phyloP scores from a whole-genome alignment of 352 stramenopile species.

The Aphanomyces invadans region DNA sequence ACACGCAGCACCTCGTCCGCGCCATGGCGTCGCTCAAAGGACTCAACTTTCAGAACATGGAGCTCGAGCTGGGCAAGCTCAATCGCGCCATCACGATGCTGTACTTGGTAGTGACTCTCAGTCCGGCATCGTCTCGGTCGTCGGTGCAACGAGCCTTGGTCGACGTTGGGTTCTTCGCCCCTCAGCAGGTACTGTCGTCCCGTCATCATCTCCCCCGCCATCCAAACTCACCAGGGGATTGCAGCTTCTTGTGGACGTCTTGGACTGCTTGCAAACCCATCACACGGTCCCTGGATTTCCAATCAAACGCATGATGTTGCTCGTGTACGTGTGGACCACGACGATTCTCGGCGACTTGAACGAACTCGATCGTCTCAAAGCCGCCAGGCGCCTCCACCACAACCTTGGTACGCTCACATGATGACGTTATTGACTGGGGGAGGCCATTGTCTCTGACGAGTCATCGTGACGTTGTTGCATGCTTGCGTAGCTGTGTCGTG shows the following conservation, averaged over 20 bases:
- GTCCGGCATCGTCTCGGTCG: conserved; percentile 36
- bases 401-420: neutral
- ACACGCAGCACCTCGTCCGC: conserved; percentile 48
- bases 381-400: conserved; percentile 33
- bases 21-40: conserved; percentile 57
- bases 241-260: conserved; percentile 53
- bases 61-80: conserved; percentile 58
- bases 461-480: neutral
- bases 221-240: too few species aligned
- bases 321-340: conserved; percentile 63
- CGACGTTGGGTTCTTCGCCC: conserved; percentile 46
- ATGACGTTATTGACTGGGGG: neutral
- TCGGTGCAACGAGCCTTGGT: conserved; percentile 67
- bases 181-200: conserved; percentile 29
- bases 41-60: conserved; percentile 67
- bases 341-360: conserved; percentile 47
- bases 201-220: too few species aligned
- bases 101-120: conserved; percentile 72
- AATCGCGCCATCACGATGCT: conserved; percentile 74
- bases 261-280: conserved; percentile 63
- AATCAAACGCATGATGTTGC: conserved; percentile 65
- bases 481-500: too few species aligned
- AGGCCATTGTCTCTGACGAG: neutral
- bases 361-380: conserved; percentile 48
- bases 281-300: conserved; percentile 67